Conservation (phyloP, 2,329 filamentous ascomycete species). For the Phialocephala subalpina region DNA sequence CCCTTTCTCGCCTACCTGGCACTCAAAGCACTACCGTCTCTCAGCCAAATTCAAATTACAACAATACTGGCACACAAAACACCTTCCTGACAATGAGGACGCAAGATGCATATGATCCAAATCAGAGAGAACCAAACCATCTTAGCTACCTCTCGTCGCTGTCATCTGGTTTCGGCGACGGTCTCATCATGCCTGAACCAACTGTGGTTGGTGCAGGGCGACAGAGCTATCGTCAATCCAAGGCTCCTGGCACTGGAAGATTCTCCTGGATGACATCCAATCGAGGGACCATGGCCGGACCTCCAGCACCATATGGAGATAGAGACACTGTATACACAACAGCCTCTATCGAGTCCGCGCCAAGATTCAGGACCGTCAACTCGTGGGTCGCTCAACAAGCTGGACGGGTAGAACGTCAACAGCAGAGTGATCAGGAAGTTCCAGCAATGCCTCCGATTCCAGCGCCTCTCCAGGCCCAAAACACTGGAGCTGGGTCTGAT, state of each 20-base stretch:
- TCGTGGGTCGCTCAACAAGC: constrained; percentile 74
- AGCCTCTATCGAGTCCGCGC: constrained; percentile 46
- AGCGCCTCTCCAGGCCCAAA: constrained; percentile 21
- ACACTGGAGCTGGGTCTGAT: not conserved
- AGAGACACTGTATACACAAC: constrained; percentile 44
- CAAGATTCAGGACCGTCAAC: constrained; percentile 64
- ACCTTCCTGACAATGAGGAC: constrained; percentile 25
- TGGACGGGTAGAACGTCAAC: constrained; percentile 58
- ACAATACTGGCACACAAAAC: constrained; percentile 30
- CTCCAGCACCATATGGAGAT: constrained; percentile 31
- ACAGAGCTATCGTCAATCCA: constrained; percentile 35
- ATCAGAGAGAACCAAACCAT: constrained; percentile 35
- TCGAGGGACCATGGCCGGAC: constrained; percentile 16
- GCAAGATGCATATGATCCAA: constrained; percentile 35
- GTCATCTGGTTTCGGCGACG: constrained; percentile 71
- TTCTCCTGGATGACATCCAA: constrained; percentile 42
- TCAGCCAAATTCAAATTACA: constrained; percentile 21
- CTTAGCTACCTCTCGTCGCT: constrained; percentile 62
- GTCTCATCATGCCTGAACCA: constrained; percentile 57
- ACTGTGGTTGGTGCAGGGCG: constrained; percentile 24
- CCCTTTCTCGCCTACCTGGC: constrained; percentile 22
- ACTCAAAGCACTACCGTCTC: constrained; percentile 17
- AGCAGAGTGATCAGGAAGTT: constrained; percentile 47
- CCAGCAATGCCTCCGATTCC: constrained; percentile 41
- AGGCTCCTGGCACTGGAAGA: constrained; percentile 26